A percentile compares a stretch with the other conserved stretches of the same genome.
Evolutionary conservation across 345 rosid species (phyloP).

Genomic region (Punica granatum): DNA sequence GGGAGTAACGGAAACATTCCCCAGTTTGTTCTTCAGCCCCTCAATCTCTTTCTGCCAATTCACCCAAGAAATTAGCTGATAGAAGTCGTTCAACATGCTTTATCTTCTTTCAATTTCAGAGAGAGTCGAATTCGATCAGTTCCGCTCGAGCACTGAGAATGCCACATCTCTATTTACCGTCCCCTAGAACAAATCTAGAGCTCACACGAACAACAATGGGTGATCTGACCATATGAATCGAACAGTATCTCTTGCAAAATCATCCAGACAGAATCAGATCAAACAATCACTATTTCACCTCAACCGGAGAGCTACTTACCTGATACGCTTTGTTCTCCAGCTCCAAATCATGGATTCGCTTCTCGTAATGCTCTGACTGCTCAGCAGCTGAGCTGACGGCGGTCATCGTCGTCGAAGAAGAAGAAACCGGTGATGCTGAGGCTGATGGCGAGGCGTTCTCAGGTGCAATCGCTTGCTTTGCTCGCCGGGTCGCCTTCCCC

Average conservation of each 20-base stretch:
- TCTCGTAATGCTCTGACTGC: slow-evolving; percentile 19
- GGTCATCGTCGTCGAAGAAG: slow-evolving; percentile 19
- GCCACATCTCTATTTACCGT: background rate
- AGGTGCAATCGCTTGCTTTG: slow-evolving; percentile 29
- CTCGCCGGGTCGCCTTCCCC: slow-evolving; percentile 59
- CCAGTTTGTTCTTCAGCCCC: slow-evolving; percentile 43
- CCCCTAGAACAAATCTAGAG: background rate
- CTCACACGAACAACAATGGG: background rate
- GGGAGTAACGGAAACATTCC: slow-evolving; percentile 34
- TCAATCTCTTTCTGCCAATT: slow-evolving; percentile 57
- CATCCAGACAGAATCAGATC: background rate
- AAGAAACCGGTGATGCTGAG: slow-evolving; percentile 10
- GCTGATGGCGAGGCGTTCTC: slow-evolving; percentile 16
- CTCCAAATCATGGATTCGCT: slow-evolving; percentile 57
- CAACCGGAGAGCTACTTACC: slow-evolving; percentile 13
- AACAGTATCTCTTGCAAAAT: background rate
- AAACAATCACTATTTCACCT: background rate
- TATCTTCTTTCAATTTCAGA: background rate
- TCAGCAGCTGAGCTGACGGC: slow-evolving; percentile 16
- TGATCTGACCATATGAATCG: background rate
- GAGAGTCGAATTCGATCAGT: background rate
- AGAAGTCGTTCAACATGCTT: background rate
- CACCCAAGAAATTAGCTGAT: background rate
- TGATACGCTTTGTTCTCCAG: slow-evolving; percentile 41
- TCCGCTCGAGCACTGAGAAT: background rate